A percentile compares a stretch with the other conserved stretches of the same genome.
Evolutionary conservation across 2,329 filamentous ascomycete genomes (phyloP).

Genomic region (Aspergillus fischeri): DNA sequence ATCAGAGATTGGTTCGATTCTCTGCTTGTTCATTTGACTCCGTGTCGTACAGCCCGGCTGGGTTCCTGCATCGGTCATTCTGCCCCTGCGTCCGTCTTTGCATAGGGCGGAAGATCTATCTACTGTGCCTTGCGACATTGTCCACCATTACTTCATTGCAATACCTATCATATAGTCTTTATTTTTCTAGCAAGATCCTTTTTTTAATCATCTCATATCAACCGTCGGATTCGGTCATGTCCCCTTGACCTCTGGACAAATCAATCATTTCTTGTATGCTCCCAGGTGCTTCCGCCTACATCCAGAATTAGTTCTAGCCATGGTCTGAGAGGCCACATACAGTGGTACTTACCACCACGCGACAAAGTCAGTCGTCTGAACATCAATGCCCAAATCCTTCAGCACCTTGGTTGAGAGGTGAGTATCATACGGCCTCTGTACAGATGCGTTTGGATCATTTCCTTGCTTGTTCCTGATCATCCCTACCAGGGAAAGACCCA

Average conservation of each 20-base stretch:
- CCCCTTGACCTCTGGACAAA: background rate
- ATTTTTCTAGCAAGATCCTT: background rate
- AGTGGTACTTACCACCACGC: constrained; percentile 65
- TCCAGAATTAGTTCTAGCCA: background rate
- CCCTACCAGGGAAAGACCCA: constrained; percentile 66
- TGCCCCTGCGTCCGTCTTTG: background rate
- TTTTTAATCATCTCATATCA: background rate
- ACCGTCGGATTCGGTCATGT: background rate
- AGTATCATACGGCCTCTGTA: constrained; percentile 81
- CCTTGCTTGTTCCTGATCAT: constrained; percentile 66
- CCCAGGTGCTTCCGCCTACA: constrained; percentile 30
- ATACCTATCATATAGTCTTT: background rate
- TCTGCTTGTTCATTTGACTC: background rate
- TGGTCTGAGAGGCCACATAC: background rate
- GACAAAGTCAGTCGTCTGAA: constrained; percentile 69
- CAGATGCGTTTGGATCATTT: constrained; percentile 65
- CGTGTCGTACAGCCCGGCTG: background rate
- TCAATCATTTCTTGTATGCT: constrained; percentile 22
- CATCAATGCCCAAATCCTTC: constrained; percentile 68
- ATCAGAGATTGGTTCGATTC: too few relatives aligned
- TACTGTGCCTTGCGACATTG: background rate
- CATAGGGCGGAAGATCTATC: background rate
- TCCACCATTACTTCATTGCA: too few relatives aligned
- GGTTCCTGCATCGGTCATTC: background rate
- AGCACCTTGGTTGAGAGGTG: constrained; percentile 75